Evolutionary conservation across 495 filamentous ascomycete genomes (phyloP).

Genomic region (Zalerion maritima): DNA sequence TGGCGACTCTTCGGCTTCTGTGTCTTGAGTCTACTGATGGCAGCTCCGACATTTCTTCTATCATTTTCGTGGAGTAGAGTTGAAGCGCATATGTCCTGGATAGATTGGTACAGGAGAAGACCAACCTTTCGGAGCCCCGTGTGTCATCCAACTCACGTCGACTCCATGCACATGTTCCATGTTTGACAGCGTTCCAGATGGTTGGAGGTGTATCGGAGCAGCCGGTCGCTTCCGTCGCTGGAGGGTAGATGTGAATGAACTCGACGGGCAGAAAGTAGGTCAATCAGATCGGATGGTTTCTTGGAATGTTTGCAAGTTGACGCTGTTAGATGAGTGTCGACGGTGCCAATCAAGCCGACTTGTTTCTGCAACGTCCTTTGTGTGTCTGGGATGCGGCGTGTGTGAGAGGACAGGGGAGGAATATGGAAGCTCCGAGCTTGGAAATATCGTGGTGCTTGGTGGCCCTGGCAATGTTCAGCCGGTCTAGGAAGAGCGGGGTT

Average conservation of each 20-base stretch:
- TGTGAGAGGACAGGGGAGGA: no score
- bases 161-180: slow-evolving; percentile 53
- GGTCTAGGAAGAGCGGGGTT: no score
- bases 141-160: slow-evolving; percentile 54
- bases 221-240: no score
- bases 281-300: no score
- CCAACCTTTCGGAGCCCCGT: slow-evolving; percentile 34
- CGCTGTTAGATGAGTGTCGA: no score
- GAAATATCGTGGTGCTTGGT: no score
- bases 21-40: slow-evolving; percentile 7
- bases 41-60: slow-evolving; percentile 3
- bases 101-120: neutral
- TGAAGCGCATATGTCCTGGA: neutral
- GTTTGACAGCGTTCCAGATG: slow-evolving; percentile 5
- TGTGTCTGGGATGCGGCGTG: no score
- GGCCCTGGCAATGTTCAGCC: no score
- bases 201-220: neutral
- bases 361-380: no score
- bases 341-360: no score
- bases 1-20: slow-evolving; percentile 2
- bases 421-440: no score
- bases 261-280: slow-evolving; percentile 1
- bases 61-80: slow-evolving; percentile 3
- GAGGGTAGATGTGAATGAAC: slow-evolving; percentile 2
- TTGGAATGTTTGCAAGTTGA: no score